phyloP scores from a whole-genome alignment of 345 rosid genomes.

The Carallia brachiata region DNA sequence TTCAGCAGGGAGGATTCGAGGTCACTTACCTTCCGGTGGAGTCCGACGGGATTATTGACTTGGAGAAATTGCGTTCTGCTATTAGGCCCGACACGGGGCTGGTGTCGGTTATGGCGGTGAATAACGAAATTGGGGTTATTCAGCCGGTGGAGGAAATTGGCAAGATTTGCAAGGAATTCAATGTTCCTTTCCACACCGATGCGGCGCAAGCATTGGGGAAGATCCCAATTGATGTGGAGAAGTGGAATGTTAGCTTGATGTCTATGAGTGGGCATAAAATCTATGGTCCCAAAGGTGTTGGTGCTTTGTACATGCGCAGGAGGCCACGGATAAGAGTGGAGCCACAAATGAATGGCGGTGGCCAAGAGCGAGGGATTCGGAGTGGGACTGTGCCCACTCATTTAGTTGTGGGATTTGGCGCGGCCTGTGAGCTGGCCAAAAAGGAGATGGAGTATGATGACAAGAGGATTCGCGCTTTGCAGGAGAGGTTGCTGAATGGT shows the following conservation, averaged over 20 bases:
- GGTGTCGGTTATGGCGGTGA: slow-evolving; percentile 91
- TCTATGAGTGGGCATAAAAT: slow-evolving; percentile 91
- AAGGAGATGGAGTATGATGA: slow-evolving; percentile 94
- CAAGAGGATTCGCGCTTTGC: slow-evolving; percentile 52
- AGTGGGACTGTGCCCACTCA: slow-evolving; percentile 93
- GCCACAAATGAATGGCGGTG: slow-evolving; percentile 95
- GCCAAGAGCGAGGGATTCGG: slow-evolving; percentile 96
- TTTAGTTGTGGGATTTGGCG: slow-evolving; percentile 79
- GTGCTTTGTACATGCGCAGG: slow-evolving; percentile 83
- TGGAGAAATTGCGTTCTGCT: slow-evolving; percentile 55
- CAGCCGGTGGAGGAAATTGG: slow-evolving; percentile 96
- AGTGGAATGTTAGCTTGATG: slow-evolving; percentile 92
- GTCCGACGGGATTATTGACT: slow-evolving; percentile 68
- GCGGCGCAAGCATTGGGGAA: slow-evolving; percentile 96
- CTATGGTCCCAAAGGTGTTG: slow-evolving; percentile 91
- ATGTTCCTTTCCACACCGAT: slow-evolving; percentile 83
- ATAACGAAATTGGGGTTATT: slow-evolving; percentile 92
- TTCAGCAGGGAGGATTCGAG: slow-evolving; percentile 93
- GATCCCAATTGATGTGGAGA: slow-evolving; percentile 81
- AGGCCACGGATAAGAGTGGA: slow-evolving; percentile 83
- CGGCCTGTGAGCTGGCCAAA: slow-evolving; percentile 81
- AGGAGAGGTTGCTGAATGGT: slow-evolving; percentile 73
- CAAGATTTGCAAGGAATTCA: slow-evolving; percentile 68
- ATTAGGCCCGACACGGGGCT: slow-evolving; percentile 82
- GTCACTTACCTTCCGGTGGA: slow-evolving; percentile 81